These are phyloP conservation scores for Dendrobium catenatum DNA, from an alignment of 106 monocot genomes.

Conservation along the genomic window DNA sequence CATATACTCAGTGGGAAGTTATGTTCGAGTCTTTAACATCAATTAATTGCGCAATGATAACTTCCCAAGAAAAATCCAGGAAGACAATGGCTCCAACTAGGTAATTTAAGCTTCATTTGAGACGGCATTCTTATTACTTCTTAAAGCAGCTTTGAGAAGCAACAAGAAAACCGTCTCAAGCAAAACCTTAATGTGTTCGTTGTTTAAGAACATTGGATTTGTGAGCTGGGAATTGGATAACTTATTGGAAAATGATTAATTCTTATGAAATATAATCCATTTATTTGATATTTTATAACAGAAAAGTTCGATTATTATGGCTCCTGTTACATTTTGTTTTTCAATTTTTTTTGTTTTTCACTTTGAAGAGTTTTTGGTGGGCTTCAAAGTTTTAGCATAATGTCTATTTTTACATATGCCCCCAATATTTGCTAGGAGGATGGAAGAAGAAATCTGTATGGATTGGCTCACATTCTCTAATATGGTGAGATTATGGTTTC, in stretches of 20 bases:
- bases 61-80: background rate
- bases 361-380: too few species aligned
- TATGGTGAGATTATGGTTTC: too few species aligned
- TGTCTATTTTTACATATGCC: too few species aligned
- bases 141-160: too few species aligned
- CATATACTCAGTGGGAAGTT: constrained; percentile 21
- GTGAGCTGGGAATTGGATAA: background rate
- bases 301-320: background rate
- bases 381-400: too few species aligned
- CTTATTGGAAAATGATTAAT: background rate
- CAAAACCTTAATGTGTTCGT: background rate
- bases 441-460: too few species aligned
- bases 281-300: background rate
- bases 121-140: too few species aligned
- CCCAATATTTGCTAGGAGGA: too few species aligned
- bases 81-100: background rate
- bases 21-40: constrained; percentile 1
- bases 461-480: too few species aligned
- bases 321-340: background rate
- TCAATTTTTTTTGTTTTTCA: too few species aligned
- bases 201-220: background rate
- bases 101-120: background rate
- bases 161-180: too few species aligned
- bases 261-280: background rate
- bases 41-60: background rate